A percentile compares a stretch with the other conserved stretches of the same genome.
These are phyloP conservation scores for Urochloa ruziziensis DNA, from an alignment of 176 grass and related monocot genomes.

Conservation along the genomic window DNA sequence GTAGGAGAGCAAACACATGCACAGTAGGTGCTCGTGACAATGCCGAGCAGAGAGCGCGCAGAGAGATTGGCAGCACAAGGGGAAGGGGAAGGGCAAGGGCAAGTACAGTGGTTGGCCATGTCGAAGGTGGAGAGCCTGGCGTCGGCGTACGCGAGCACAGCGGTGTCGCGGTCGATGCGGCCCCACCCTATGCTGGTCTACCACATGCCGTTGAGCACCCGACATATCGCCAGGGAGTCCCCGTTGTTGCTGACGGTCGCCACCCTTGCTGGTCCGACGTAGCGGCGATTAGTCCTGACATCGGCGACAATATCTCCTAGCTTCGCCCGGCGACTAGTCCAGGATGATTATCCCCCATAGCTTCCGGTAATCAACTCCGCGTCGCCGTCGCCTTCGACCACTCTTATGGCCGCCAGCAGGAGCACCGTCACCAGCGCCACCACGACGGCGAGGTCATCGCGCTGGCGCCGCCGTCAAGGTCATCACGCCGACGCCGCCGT, in stretches of 20 bases:
- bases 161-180: slow-evolving; percentile 75
- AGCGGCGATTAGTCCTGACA: too few species aligned
- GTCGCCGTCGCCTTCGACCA: too few species aligned
- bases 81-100: neutral
- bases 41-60: neutral
- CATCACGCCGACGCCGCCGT: too few species aligned
- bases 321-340: too few species aligned
- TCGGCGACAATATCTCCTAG: too few species aligned
- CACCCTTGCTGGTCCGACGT: slow-evolving; percentile 31
- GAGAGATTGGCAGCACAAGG: too few species aligned
- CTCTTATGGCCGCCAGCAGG: too few species aligned
- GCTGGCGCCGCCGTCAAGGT: too few species aligned
- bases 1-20: neutral
- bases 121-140: slow-evolving; percentile 86
- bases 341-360: too few species aligned
- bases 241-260: slow-evolving; percentile 44
- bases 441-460: too few species aligned
- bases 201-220: slow-evolving; percentile 98
- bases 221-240: slow-evolving; percentile 77
- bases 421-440: too few species aligned
- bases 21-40: slow-evolving; percentile 1
- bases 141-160: slow-evolving; percentile 79
- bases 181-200: slow-evolving; percentile 90
- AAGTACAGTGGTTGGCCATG: slow-evolving; percentile 87
- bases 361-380: too few species aligned